phyloP scores from a whole-genome alignment of 805 yeast species.

The Saturnispora dispora region DNA sequence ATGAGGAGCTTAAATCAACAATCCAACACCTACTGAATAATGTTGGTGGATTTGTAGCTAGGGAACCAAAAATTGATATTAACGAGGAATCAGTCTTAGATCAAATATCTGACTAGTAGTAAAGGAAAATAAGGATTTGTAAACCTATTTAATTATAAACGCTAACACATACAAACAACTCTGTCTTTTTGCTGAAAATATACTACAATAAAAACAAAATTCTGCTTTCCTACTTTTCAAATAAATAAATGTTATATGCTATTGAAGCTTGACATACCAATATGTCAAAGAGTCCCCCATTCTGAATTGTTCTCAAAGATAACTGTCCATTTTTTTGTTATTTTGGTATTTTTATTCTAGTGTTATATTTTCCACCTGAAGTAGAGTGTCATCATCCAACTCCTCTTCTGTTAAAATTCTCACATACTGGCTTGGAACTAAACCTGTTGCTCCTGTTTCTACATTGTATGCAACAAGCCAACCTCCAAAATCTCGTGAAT shows the following conservation, averaged over 20 bases:
- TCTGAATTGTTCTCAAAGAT: background rate
- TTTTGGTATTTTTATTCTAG: background rate
- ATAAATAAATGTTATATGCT: background rate
- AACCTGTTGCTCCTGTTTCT: conserved; percentile 69
- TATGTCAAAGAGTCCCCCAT: background rate
- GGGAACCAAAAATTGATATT: conserved; percentile 6
- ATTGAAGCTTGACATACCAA: background rate
- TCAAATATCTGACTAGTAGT: background rate
- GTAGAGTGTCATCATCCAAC: conserved; percentile 16
- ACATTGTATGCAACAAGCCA: conserved; percentile 93
- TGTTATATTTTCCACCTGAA: conserved; percentile 16
- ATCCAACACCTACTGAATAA: conserved; percentile 40
- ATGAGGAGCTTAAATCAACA: conserved; percentile 51
- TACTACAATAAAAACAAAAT: background rate
- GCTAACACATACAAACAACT: background rate
- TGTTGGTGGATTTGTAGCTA: conserved; percentile 45
- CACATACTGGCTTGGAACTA: conserved; percentile 93
- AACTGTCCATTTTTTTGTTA: background rate
- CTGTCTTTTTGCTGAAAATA: background rate
- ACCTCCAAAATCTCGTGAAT: conserved; percentile 40
- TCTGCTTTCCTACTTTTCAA: background rate
- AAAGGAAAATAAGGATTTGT: background rate
- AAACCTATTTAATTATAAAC: background rate
- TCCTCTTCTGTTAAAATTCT: conserved; percentile 32
- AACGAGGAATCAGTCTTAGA: conserved; percentile 5